phyloP scores from a whole-genome alignment of 306 rosid genomes.

The Trifolium fragiferum region DNA sequence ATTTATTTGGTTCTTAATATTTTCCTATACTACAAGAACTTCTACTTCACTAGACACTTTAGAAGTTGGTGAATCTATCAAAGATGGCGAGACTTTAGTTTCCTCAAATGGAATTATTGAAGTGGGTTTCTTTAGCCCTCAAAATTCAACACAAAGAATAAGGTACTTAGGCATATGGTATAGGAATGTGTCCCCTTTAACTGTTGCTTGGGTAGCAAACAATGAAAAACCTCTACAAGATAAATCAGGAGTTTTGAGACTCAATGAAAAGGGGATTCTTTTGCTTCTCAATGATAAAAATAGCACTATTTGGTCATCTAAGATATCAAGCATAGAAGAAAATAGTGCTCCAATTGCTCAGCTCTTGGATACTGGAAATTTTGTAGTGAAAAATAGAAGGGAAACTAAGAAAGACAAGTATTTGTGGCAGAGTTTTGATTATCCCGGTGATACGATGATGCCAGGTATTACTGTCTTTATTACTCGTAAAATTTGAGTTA shows the following conservation, averaged over 20 bases:
- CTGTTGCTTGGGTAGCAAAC: neutral
- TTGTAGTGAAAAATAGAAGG: neutral
- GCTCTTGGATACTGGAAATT: neutral
- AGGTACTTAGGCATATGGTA: constrained; percentile 1
- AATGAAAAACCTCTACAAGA: neutral
- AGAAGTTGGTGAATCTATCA: neutral
- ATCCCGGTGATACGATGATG: neutral
- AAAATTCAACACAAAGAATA: neutral
- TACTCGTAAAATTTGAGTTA: neutral
- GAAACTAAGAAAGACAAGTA: neutral
- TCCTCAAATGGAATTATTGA: neutral
- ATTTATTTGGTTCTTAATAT: neutral
- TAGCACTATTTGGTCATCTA: constrained; percentile 10
- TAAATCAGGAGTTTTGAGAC: neutral
- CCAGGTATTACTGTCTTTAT: neutral
- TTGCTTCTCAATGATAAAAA: neutral
- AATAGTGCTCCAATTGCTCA: neutral
- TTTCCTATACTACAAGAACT: neutral
- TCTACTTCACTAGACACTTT: neutral
- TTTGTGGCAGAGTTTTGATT: constrained; percentile 1
- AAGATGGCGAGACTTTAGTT: neutral
- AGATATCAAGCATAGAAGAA: neutral
- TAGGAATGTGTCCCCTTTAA: neutral
- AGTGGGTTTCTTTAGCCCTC: constrained; percentile 6
- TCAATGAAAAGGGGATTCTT: neutral